A percentile compares a stretch with the other conserved stretches of the same genome.
phyloP scores from a whole-genome alignment of 768 basidiomycete species.

The Leccinum subgranulosum region DNA sequence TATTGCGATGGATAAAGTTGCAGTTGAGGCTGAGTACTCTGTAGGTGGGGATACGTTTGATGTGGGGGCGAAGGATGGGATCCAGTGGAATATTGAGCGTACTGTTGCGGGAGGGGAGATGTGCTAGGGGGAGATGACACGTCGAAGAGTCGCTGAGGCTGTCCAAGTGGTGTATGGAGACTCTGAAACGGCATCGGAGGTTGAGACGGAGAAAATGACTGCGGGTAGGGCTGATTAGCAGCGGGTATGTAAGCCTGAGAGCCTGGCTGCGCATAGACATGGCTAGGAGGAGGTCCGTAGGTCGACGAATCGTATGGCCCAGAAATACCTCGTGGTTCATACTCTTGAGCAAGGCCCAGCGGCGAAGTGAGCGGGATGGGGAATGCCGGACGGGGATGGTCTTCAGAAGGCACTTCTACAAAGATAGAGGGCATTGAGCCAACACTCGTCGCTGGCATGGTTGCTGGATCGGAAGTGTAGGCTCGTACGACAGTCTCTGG shows the following conservation, averaged over 20 bases:
- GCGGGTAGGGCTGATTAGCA: slow-evolving; percentile 3
- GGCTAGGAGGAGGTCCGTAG: slow-evolving; percentile 8
- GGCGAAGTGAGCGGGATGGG: slow-evolving; percentile 3
- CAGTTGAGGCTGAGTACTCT: slow-evolving; percentile 13
- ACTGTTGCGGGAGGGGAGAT: slow-evolving; percentile 11
- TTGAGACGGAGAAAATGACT: slow-evolving; percentile 8
- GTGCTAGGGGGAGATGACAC: background rate
- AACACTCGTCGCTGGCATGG: background rate
- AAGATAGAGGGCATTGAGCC: slow-evolving; percentile 17
- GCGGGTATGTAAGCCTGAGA: slow-evolving; percentile 8
- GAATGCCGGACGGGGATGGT: background rate
- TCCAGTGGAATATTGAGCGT: slow-evolving; percentile 11
- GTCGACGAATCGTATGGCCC: slow-evolving; percentile 1
- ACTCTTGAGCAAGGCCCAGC: background rate
- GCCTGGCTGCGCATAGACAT: slow-evolving; percentile 9
- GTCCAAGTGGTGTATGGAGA: slow-evolving; percentile 2
- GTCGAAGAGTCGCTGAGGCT: slow-evolving; percentile 15
- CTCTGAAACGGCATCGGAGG: slow-evolving; percentile 10
- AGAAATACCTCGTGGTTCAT: background rate
- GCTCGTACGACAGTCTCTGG: slow-evolving; percentile 7
- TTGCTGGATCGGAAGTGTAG: slow-evolving; percentile 1
- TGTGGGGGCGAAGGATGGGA: slow-evolving; percentile 12
- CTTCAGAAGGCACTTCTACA: slow-evolving; percentile 11
- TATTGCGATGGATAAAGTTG: background rate
- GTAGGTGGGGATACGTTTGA: slow-evolving; percentile 10